phyloP scores from a whole-genome alignment of 192 early-diverging fungal species.

The Glomus cerebriforme region DNA sequence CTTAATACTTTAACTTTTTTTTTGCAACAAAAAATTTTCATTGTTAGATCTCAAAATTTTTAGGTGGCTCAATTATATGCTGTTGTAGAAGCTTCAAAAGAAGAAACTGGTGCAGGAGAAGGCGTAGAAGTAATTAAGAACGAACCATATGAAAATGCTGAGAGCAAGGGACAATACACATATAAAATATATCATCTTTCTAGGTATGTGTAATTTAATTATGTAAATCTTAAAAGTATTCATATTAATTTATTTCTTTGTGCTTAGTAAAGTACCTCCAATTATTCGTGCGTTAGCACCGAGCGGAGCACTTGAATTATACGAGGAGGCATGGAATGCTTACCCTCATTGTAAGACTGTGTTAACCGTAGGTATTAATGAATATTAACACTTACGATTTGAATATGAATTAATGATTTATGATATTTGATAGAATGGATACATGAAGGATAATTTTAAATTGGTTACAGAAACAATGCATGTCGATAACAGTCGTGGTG shows the following conservation, averaged over 20 bases:
- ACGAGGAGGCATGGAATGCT: conserved; percentile 85
- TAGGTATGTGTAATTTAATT: conserved; percentile 9
- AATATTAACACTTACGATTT: background rate
- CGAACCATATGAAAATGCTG: conserved; percentile 74
- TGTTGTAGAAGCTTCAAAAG: conserved; percentile 74
- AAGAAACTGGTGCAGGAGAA: conserved; percentile 78
- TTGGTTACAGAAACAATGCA: conserved; percentile 77
- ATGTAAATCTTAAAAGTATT: background rate
- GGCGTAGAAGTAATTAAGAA: conserved; percentile 79
- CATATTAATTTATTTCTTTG: background rate
- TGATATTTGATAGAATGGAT: conserved; percentile 50
- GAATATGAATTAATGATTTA: conserved; percentile 16
- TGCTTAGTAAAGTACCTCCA: conserved; percentile 58
- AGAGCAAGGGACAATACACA: conserved; percentile 78
- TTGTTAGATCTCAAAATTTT: background rate
- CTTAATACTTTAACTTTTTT: conserved; percentile 21
- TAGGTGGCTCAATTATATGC: conserved; percentile 73
- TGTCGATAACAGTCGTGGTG: conserved; percentile 65
- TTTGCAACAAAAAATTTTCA: conserved; percentile 1
- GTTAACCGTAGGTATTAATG: conserved; percentile 20
- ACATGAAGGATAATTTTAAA: conserved; percentile 71
- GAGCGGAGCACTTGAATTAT: conserved; percentile 64
- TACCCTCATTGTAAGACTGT: conserved; percentile 60
- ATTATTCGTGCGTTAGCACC: conserved; percentile 66
- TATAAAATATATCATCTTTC: conserved; percentile 71